Percentiles rank a stretch among this genome's conserved stretches.
These are phyloP conservation scores for Schizophyllum amplum DNA, from an alignment of 1,284 basidiomycete species.

Conservation along the genomic window DNA sequence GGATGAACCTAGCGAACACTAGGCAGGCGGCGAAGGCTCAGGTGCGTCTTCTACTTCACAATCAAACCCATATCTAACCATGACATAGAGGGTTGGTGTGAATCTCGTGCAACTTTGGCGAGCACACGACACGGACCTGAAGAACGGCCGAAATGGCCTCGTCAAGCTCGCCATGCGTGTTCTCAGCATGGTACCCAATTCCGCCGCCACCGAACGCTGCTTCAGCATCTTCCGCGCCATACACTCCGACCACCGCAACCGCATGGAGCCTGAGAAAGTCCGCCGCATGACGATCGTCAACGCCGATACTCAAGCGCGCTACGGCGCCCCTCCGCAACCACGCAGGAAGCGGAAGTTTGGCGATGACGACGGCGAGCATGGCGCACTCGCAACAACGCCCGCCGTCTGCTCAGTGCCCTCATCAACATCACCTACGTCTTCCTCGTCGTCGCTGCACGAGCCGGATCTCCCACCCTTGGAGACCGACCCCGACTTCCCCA, in stretches of 20 bases:
- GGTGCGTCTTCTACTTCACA: slow-evolving; percentile 2
- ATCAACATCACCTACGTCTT: too few species aligned
- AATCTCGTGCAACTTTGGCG: background rate
- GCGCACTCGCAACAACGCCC: too few species aligned
- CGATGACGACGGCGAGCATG: too few species aligned
- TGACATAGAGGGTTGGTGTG: background rate
- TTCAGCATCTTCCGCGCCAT: slow-evolving; percentile 17
- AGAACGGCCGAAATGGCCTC: slow-evolving; percentile 10
- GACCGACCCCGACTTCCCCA: too few species aligned
- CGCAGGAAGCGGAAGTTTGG: too few species aligned
- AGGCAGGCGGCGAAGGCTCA: slow-evolving; percentile 6
- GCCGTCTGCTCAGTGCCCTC: too few species aligned
- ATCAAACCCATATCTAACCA: background rate
- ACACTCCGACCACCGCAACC: slow-evolving; percentile 15
- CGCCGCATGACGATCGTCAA: slow-evolving; percentile 8
- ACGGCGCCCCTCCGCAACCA: background rate
- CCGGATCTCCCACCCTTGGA: too few species aligned
- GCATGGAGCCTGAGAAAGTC: slow-evolving; percentile 12
- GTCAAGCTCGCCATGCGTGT: slow-evolving; percentile 13
- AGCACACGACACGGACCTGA: background rate
- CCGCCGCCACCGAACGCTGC: slow-evolving; percentile 14
- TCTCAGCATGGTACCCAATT: slow-evolving; percentile 17
- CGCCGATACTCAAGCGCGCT: background rate
- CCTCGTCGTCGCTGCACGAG: too few species aligned
- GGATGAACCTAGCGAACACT: background rate